Evolutionary conservation across 352 stramenopile genomes (phyloP).

Genomic region (Phytophthora pisi): DNA sequence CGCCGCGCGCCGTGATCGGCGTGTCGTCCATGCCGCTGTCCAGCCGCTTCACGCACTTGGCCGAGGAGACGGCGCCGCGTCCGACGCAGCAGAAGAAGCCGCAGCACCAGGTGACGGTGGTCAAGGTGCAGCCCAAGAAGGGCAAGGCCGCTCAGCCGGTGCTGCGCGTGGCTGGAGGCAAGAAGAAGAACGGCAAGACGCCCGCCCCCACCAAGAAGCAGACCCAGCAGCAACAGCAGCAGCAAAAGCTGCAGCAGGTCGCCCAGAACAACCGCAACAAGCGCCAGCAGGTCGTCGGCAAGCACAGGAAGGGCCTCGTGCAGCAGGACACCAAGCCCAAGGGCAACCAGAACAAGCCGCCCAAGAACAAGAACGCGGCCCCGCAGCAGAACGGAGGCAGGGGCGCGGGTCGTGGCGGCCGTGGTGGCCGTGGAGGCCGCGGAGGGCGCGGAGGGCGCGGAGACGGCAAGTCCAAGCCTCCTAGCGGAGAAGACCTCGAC

Average conservation of each 20-base stretch:
- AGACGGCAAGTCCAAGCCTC: conserved; percentile 48
- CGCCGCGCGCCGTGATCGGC: conserved; percentile 51
- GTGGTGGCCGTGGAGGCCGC: conserved; percentile 34
- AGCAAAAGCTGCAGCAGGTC: conserved; percentile 73
- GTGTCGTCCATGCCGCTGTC: conserved; percentile 74
- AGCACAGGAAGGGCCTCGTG: conserved; percentile 72
- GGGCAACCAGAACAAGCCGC: conserved; percentile 27
- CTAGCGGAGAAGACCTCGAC: conserved; percentile 81
- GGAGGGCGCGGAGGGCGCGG: conserved; percentile 39
- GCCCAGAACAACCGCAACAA: conserved; percentile 69
- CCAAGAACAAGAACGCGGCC: conserved; percentile 35
- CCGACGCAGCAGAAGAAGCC: conserved; percentile 23
- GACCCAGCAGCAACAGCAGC: conserved; percentile 50
- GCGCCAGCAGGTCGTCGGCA: conserved; percentile 76
- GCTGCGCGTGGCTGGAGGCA: conserved; percentile 23
- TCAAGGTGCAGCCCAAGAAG: conserved; percentile 41
- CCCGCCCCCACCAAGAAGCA: conserved; percentile 28
- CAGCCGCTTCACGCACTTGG: conserved; percentile 74
- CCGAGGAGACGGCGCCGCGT: conserved; percentile 45
- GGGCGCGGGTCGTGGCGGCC: conserved; percentile 29
- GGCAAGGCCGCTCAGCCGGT: conserved; percentile 27
- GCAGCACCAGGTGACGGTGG: conserved; percentile 48
- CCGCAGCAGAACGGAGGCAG: conserved; percentile 39
- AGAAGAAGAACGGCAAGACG: conserved; percentile 29
- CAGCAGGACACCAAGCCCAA: conserved; percentile 44